phyloP scores from a whole-genome alignment of 352 stramenopile genomes.

The Pythium biforme region DNA sequence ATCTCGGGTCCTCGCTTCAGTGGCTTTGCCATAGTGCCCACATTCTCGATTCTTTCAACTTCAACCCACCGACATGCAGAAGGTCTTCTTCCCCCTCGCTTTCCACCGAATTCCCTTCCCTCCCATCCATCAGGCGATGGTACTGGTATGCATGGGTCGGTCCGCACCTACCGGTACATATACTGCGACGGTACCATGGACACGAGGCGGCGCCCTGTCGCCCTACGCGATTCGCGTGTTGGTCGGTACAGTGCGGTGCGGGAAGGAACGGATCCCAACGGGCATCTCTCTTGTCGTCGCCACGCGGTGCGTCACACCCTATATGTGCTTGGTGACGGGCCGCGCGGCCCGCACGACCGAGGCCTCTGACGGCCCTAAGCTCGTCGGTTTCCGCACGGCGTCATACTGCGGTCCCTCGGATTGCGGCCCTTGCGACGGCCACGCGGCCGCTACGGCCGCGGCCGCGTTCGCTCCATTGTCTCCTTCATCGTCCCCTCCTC shows the following conservation, averaged over 20 bases:
- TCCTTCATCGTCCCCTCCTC: background rate
- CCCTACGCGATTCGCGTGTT: background rate
- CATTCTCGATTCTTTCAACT: conserved; percentile 2
- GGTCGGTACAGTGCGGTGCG: too few species aligned
- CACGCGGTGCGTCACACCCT: too few species aligned
- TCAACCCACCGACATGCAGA: conserved; percentile 5
- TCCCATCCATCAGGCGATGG: background rate
- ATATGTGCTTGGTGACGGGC: background rate
- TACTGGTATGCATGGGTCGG: background rate
- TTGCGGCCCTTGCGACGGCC: background rate
- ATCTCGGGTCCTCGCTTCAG: conserved; percentile 10
- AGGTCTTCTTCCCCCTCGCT: background rate
- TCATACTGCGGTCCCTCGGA: conserved; percentile 1
- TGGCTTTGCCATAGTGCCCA: background rate
- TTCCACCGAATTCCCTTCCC: background rate
- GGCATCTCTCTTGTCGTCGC: too few species aligned
- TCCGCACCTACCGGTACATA: too few species aligned
- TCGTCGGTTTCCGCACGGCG: conserved; percentile 4
- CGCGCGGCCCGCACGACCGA: background rate
- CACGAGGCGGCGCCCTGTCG: too few species aligned
- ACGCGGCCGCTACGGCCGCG: background rate
- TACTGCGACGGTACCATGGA: background rate
- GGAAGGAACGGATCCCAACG: too few species aligned
- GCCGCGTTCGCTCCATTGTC: background rate
- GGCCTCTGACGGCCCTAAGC: background rate